Base-by-base conservation (phyloP, 257 asterid species). In the Rhazya stricta region DNA sequence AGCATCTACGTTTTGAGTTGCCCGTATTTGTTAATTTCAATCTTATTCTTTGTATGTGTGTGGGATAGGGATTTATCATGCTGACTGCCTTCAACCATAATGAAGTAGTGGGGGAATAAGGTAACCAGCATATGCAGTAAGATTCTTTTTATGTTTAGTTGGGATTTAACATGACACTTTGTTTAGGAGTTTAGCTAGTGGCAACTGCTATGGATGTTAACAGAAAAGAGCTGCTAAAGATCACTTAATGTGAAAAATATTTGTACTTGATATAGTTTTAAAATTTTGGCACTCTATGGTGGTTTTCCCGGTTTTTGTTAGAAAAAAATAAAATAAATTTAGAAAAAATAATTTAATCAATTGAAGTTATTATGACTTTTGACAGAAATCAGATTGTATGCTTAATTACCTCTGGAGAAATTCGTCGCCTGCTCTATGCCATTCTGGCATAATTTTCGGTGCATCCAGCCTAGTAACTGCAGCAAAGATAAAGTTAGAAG, bases 401-500 rank as follows among this genome's bases (percentile, higher is more conserved):
- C 16, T 32, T 18, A 46, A 78, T 83, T 90, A 92, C 97, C 96
- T 74, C 45, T 76, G 71, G 79, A 63, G 82, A 84, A 85, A 80
- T 78, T 86, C 86, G 78, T 85, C 68, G 70, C 11, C 72, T 83
- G 81, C 76, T 85, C 88, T 29, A 80, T 84, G 69, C 81, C 74
- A 81, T 84, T 81, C 43, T 86, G 93, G 79, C 29, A 82, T 76
- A 84, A 73, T 87, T 86, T 91, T 46, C 88, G 90, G 78, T 91
- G 92, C 93, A 91, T 87, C 98, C 97, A 93, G 76, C 93, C 94
- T 82, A 88, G 87, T 81, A 93, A 86, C 98, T 93, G 96, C 81
- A 79, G 75, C 74, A 81, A 75, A 78, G 74, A 80, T 56, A 63
- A 77, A 76, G 82, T 83, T 76, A 84, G 80, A 79, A 72, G 63